Base-by-base conservation (phyloP, 805 yeast genomes). In the Saccharomycopsis microspora region DNA sequence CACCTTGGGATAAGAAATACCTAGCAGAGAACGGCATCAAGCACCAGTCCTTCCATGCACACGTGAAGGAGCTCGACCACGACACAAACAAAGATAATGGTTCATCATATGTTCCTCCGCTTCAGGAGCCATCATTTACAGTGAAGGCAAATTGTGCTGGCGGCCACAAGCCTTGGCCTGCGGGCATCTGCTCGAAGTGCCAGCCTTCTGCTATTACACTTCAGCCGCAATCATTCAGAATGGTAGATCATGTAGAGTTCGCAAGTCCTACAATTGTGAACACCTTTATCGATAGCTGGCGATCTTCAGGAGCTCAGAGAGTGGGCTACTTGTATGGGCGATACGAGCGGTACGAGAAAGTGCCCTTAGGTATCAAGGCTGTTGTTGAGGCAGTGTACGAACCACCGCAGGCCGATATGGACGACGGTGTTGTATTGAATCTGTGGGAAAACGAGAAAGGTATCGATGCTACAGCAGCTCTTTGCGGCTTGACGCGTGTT, bases 221-320 rank as follows among this genome's bases (percentile, higher is more conserved):
- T 53, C 95, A 84, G 63, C 88, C 80, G 63, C 98, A 93, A 62
- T 69, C 72, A 35, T 93, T 85, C 63, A 75, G 99, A 57, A 86
- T 93, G 95, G 96, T 94, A 32, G 99, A 93, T 62, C 97, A 93
- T 65, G 93, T 93, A 32, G 98, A 93, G 62, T 85, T 89, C 62
- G 78, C 86, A 29, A 78, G 77, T 50, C 77, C 88, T 45, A 69
- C 71, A 8, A 73, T 88, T 30, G 76, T 93, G 46, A 86, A 93
- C 62, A 69, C 74, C 36, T 93, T 93, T 63, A 86, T 93, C 48
- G 94, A 93, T 55, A 68, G 84, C 28, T 93, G 99, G 99, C 80
- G 99, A 64, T 68, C 69, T 45, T 75, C 94, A 0, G 97, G 96
- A 3, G 67, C 76, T 27, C 99, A 93, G 65, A 75, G 98, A 57